phyloP scores from a whole-genome alignment of 2,329 filamentous ascomycete species.

The Colletotrichum gloeosporioides region DNA sequence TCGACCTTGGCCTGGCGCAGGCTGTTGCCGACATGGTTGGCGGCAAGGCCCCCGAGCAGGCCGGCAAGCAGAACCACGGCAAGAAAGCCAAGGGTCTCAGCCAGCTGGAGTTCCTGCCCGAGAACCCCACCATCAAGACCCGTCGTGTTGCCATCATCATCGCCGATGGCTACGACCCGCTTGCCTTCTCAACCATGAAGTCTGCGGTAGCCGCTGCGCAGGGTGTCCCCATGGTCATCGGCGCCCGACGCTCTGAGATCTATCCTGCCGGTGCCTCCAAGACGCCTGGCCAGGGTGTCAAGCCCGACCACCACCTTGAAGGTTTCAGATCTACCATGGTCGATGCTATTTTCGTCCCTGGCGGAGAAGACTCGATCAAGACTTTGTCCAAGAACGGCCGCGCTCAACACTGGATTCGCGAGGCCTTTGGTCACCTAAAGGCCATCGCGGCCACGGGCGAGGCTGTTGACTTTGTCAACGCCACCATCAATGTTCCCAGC shows the following conservation, averaged over 20 bases:
- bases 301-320: slow-evolving; percentile 80
- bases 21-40: slow-evolving; percentile 74
- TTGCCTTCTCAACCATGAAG: slow-evolving; percentile 70
- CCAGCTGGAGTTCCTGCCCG: slow-evolving; percentile 70
- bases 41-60: slow-evolving; percentile 60
- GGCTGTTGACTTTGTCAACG: slow-evolving; percentile 66
- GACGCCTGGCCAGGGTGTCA: slow-evolving; percentile 55
- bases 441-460: slow-evolving; percentile 79
- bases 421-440: slow-evolving; percentile 84
- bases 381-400: slow-evolving; percentile 73
- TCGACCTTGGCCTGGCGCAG: slow-evolving; percentile 73
- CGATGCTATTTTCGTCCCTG: slow-evolving; percentile 79
- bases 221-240: slow-evolving; percentile 77
- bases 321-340: slow-evolving; percentile 83
- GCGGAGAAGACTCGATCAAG: slow-evolving; percentile 67
- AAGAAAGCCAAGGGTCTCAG: slow-evolving; percentile 71
- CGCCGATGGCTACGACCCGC: slow-evolving; percentile 76
- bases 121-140: slow-evolving; percentile 69
- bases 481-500: slow-evolving; percentile 48
- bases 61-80: slow-evolving; percentile 65
- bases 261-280: slow-evolving; percentile 64
- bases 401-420: slow-evolving; percentile 77
- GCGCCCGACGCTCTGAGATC: slow-evolving; percentile 69
- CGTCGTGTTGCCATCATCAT: slow-evolving; percentile 79
- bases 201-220: slow-evolving; percentile 64